Evolutionary conservation across 2,329 filamentous ascomycete genomes (phyloP), one percentile per base, ranked within the genome.

Genomic region (Kalmusia sp.): DNA sequence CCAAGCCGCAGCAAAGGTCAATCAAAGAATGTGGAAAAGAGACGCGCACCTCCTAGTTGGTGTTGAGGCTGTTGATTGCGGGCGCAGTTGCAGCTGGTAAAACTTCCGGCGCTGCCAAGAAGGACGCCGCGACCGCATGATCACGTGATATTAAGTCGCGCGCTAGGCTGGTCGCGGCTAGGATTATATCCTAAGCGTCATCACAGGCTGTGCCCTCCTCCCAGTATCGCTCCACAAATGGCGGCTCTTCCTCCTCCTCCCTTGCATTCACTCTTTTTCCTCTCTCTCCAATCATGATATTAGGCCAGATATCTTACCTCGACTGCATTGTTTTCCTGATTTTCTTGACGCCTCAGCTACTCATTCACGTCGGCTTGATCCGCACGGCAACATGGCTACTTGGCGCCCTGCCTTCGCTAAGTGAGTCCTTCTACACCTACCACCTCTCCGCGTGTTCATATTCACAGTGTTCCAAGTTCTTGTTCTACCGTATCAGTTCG

Each of bases 321-420:
- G 91, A 95, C 77, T 92, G 89, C 76, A 52, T 88, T 25, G 84
- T 87, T 52, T 95, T 93, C 67, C 81, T 90, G 43, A 46, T 88
- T 35, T 87, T 91, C 64, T 82, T 93, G 12, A 78, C 85, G 3
- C 89, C 89, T 3, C 89, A 93, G 73, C 77, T 95, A 31, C 76
- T 93, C 28, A 76, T 87, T 58, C 84, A 87, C 52, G 86, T 87
- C 55, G 88, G 89, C 24, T 65, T 90, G 14, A 73, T 87, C 51
- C 76, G 79, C 43, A 87, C 87, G 1, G 66, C 84, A 24, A 65
- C 75, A 58, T 87, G 86, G 68, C 82, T 82, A 12, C 50, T 90
- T 46, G 79, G 79, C 62, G 84, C 85, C 14, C 75, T 93, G 37
- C 90, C 90, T 11, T 93, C 90, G 68, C 77, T 93, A 24, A 63